A percentile compares a stretch with the other conserved stretches of the same genome.
These are phyloP conservation scores for Rhododendron simsii DNA, from an alignment of 148 eudicot genomes.

Conservation along the genomic window DNA sequence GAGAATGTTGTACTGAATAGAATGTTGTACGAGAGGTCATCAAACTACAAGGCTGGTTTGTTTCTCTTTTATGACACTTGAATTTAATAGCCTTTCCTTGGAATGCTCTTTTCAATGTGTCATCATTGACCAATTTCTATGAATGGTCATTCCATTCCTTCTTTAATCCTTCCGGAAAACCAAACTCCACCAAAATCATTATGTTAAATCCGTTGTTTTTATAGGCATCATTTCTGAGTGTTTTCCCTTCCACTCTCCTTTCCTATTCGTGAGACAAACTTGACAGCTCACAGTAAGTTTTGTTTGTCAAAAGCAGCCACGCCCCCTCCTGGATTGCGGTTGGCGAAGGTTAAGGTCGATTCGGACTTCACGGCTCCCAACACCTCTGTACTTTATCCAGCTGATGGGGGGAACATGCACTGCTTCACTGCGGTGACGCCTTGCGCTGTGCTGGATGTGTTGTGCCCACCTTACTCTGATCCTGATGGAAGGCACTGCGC, in stretches of 20 bases:
- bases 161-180: neutral
- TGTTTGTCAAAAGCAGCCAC: neutral
- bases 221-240: neutral
- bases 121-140: neutral
- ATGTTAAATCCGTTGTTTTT: neutral
- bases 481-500: constrained; percentile 84
- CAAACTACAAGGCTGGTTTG: neutral
- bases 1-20: no score
- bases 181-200: neutral
- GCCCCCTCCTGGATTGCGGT: constrained; percentile 20
- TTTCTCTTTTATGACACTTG: neutral
- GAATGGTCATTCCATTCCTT: neutral
- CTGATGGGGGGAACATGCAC: constrained; percentile 89
- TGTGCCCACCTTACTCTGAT: constrained; percentile 83
- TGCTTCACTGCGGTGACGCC: constrained; percentile 75
- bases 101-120: neutral
- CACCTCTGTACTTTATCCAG: constrained; percentile 70
- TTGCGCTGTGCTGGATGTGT: constrained; percentile 83
- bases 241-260: neutral
- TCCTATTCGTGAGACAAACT: neutral
- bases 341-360: constrained; percentile 69
- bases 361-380: constrained; percentile 59
- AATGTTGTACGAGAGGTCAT: neutral
- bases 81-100: neutral
- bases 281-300: neutral